A percentile compares a stretch with the other conserved stretches of the same genome.
These are phyloP conservation scores for Aspergillus floridensis DNA, from an alignment of 2,329 filamentous ascomycete genomes.

Conservation along the genomic window DNA sequence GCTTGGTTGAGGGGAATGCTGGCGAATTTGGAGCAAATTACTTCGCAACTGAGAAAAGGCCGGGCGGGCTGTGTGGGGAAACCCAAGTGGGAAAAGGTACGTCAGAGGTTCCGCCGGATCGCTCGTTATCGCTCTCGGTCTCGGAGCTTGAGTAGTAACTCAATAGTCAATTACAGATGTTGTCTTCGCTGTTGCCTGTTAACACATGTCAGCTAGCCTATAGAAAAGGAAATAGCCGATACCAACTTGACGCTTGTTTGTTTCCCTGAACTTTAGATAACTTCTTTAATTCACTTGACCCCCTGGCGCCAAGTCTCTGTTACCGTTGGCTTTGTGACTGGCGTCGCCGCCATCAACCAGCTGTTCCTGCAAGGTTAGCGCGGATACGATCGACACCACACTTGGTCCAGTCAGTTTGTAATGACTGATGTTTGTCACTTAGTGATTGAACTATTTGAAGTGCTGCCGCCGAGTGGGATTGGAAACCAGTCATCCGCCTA, in stretches of 20 bases:
- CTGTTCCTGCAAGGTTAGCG: conserved; percentile 4
- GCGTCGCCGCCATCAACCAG: not conserved
- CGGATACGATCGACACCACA: conserved; percentile 2
- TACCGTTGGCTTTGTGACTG: not conserved
- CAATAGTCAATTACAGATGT: not conserved
- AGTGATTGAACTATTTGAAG: not conserved
- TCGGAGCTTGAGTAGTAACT: not conserved
- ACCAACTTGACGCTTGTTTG: not conserved
- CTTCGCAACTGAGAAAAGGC: conserved; percentile 9
- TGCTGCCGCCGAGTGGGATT: not conserved
- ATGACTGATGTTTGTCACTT: not conserved
- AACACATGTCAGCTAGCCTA: not conserved
- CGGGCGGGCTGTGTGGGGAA: conserved; percentile 17
- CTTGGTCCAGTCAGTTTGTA: not conserved
- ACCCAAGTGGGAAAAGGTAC: conserved; percentile 18
- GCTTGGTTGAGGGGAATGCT: not conserved
- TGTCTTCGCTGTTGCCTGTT: not conserved
- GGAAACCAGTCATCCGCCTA: not conserved
- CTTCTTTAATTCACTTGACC: not conserved
- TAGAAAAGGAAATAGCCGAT: not conserved
- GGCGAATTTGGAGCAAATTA: not conserved
- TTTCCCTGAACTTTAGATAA: not conserved
- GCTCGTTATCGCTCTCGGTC: conserved; percentile 14
- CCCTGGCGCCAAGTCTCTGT: not conserved
- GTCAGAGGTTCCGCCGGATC: conserved; percentile 24